Base-by-base conservation (phyloP, 441 rosid species). In the Populus tomentosa region DNA sequence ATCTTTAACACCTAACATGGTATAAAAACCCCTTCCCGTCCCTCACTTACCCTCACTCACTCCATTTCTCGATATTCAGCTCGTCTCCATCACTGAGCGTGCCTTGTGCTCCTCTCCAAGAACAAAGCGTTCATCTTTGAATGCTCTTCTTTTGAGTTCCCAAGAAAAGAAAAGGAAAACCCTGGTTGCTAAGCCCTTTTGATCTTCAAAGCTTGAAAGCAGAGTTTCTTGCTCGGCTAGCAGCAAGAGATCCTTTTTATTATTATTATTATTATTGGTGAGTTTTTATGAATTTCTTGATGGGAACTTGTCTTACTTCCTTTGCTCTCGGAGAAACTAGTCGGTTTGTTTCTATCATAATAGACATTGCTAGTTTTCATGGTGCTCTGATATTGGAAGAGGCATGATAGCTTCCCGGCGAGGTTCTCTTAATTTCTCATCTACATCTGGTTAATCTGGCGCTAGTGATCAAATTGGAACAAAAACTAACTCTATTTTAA, bases 101-200 rank as follows among this genome's bases (percentile, higher is more conserved):
- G 38, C 38, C 6, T 35, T 10, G 67, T 26, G 33, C 68, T 65
- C 68, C 33, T 65, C 33, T 20, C 24, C 32, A 65, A 35, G 82
- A 46, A 80, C 81, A 75, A 53, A 46, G 84, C 85, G 69, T 84
- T 81, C 68, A 69, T n/a, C 10, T 5, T 69, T 33, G 82, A 75
- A 38, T 80, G 81, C 81, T 62, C 82, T 78, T 82, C 83, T 79
- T 32, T 75, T 73, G 78, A 78, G 82, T 42, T n/a, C 2, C 26
- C 16, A 26, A 7, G 26, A 21, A 28, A 28, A 20, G 4, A 56
- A 56, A 46, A 16, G 6, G 53, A 9, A 1, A 56, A 56, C 4
- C 18, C 62, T 13, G 11, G 8, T 35, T 35, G 38, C 38, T 35
- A 35, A 35, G 38, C 38, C 38, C 8, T 35, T 35, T 7, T 3